Evolutionary conservation across 169 alveolate genomes (phyloP).

Genomic region (Plasmodium knowlesi): DNA sequence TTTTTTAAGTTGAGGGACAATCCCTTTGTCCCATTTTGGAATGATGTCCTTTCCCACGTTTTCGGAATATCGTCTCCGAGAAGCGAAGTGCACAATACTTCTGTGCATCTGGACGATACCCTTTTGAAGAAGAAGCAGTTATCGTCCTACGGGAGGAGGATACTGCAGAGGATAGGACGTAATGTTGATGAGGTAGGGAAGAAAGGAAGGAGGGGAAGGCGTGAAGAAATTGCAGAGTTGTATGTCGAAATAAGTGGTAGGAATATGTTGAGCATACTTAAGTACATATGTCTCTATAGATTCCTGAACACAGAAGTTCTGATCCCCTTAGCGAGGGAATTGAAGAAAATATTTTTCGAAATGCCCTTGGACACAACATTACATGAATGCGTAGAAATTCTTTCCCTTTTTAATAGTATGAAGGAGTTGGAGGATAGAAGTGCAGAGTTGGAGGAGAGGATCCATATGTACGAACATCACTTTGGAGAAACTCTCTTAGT

Average conservation of each 20-base stretch:
- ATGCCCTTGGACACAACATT: constrained; percentile 8
- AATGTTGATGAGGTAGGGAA: not conserved
- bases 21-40: constrained; percentile 57
- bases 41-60: constrained; percentile 27
- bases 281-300: constrained; percentile 9
- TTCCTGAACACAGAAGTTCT: not conserved
- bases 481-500: not conserved
- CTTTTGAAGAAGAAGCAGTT: not conserved
- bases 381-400: constrained; percentile 49
- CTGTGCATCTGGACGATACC: not conserved
- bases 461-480: constrained; percentile 11
- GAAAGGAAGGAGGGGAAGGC: not conserved
- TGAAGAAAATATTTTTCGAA: constrained; percentile 3
- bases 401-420: not conserved
- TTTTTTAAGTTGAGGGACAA: constrained; percentile 29
- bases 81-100: not conserved
- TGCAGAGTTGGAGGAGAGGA: constrained; percentile 17
- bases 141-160: not conserved
- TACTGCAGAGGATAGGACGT: not conserved
- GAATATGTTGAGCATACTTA: constrained; percentile 35
- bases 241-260: constrained; percentile 34
- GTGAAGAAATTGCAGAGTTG: not conserved
- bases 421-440: not conserved
- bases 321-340: not conserved
- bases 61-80: not conserved